Percentiles rank a stretch among this genome's conserved stretches.
These are phyloP conservation scores for Cephalotrichum gorgonifer DNA, from an alignment of 2,329 filamentous ascomycete species.

Conservation along the genomic window DNA sequence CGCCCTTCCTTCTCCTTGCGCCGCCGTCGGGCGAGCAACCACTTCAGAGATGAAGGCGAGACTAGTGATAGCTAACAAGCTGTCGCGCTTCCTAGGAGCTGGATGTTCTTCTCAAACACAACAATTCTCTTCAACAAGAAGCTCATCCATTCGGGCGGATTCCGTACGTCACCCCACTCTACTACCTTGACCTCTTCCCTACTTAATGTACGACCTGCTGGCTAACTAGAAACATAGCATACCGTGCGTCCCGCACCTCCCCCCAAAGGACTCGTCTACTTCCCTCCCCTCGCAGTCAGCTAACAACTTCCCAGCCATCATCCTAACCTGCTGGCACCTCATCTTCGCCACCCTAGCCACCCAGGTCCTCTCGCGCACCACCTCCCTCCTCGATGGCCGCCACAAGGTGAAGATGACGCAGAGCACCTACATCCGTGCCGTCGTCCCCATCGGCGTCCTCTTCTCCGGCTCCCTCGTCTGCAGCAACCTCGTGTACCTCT, in stretches of 20 bases:
- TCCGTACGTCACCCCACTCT: conserved; percentile 40
- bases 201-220: background rate
- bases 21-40: background rate
- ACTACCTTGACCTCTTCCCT: background rate
- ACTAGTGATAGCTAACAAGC: background rate
- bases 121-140: conserved; percentile 93
- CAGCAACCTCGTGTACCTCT: conserved; percentile 58
- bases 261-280: conserved; percentile 1
- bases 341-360: conserved; percentile 56
- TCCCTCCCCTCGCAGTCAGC: background rate
- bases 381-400: conserved; percentile 51
- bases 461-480: conserved; percentile 57
- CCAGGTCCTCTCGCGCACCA: conserved; percentile 54
- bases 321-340: conserved; percentile 60
- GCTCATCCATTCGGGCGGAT: conserved; percentile 65
- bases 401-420: conserved; percentile 51
- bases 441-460: conserved; percentile 56
- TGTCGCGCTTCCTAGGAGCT: conserved; percentile 44
- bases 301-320: conserved; percentile 27
- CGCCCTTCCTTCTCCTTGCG: no score
- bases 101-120: conserved; percentile 76
- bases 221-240: conserved; percentile 14
- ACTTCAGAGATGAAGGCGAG: background rate
- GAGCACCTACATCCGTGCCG: conserved; percentile 49
- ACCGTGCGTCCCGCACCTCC: conserved; percentile 16